Conservation (phyloP, 805 yeast genomes). For the Blastobotrys attinorum region DNA sequence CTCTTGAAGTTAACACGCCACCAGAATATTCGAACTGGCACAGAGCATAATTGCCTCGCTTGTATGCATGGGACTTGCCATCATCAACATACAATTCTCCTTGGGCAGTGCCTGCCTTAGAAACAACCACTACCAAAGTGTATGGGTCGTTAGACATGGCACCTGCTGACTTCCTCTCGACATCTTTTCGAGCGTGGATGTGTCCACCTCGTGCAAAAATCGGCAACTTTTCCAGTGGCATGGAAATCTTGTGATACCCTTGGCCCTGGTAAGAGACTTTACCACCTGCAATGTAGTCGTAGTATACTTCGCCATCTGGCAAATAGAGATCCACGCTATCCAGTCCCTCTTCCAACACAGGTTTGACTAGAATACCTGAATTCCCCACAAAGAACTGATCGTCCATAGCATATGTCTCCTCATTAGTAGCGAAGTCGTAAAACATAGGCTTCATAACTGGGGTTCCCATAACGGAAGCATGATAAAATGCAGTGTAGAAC, state of each 20-base stretch:
- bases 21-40: background rate
- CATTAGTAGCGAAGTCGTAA: conserved; percentile 28
- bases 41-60: conserved; percentile 36
- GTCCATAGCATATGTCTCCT: conserved; percentile 51
- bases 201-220: conserved; percentile 72
- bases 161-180: conserved; percentile 72
- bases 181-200: conserved; percentile 56
- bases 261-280: conserved; percentile 27
- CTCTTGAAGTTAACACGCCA: background rate
- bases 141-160: conserved; percentile 75
- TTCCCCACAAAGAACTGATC: conserved; percentile 77
- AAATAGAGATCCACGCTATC: conserved; percentile 36
- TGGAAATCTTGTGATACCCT: conserved; percentile 35
- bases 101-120: conserved; percentile 38
- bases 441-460: conserved; percentile 47
- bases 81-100: conserved; percentile 72
- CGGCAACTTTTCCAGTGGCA: conserved; percentile 59
- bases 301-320: conserved; percentile 32
- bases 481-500: conserved; percentile 67
- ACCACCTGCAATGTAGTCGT: conserved; percentile 25
- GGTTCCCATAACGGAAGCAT: conserved; percentile 48
- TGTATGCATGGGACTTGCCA: conserved; percentile 60
- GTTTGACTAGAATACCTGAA: conserved; percentile 68
- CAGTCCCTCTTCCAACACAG: conserved; percentile 56
- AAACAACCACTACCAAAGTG: conserved; percentile 59